These are phyloP conservation scores for Penicillium sp. DNA, from an alignment of 2,329 filamentous ascomycete genomes.

Conservation along the genomic window DNA sequence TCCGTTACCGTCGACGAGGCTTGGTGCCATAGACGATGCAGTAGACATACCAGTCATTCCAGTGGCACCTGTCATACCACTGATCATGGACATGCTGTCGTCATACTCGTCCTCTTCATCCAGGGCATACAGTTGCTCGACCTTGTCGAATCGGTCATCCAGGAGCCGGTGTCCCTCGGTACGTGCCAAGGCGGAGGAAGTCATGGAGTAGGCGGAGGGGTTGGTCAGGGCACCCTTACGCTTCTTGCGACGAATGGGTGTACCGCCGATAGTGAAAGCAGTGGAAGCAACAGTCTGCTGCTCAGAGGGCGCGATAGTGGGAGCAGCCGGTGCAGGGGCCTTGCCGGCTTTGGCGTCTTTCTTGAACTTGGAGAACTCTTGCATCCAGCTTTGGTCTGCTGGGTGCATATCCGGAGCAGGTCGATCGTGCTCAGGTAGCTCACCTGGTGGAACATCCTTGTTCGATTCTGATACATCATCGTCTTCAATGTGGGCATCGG, in stretches of 20 bases:
- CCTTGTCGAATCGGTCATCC: slow-evolving; percentile 86
- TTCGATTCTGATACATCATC: slow-evolving; percentile 45
- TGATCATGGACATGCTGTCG: slow-evolving; percentile 52
- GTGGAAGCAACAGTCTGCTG: slow-evolving; percentile 47
- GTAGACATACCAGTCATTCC: slow-evolving; percentile 57
- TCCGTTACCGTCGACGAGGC: slow-evolving; percentile 45
- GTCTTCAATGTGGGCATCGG: slow-evolving; percentile 13
- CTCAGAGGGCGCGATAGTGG: slow-evolving; percentile 40
- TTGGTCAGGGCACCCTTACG: slow-evolving; percentile 90
- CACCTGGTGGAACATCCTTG: slow-evolving; percentile 26
- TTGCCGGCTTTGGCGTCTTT: slow-evolving; percentile 60
- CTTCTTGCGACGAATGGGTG: slow-evolving; percentile 73
- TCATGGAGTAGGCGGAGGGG: slow-evolving; percentile 87
- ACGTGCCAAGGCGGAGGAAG: slow-evolving; percentile 78
- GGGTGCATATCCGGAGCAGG: slow-evolving; percentile 51
- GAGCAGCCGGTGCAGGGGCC: slow-evolving; percentile 36
- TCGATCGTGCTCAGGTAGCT: slow-evolving; percentile 39
- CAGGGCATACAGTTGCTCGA: slow-evolving; percentile 77
- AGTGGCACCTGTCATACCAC: slow-evolving; percentile 54
- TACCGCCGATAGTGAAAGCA: slow-evolving; percentile 63
- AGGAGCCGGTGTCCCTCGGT: slow-evolving; percentile 84
- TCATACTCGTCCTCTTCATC: slow-evolving; percentile 58
- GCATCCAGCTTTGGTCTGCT: slow-evolving; percentile 81
- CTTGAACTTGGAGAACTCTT: slow-evolving; percentile 93
- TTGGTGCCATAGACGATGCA: slow-evolving; percentile 60